Conservation (phyloP, 1,139 yeast genomes). For the Diutina catenulata region DNA sequence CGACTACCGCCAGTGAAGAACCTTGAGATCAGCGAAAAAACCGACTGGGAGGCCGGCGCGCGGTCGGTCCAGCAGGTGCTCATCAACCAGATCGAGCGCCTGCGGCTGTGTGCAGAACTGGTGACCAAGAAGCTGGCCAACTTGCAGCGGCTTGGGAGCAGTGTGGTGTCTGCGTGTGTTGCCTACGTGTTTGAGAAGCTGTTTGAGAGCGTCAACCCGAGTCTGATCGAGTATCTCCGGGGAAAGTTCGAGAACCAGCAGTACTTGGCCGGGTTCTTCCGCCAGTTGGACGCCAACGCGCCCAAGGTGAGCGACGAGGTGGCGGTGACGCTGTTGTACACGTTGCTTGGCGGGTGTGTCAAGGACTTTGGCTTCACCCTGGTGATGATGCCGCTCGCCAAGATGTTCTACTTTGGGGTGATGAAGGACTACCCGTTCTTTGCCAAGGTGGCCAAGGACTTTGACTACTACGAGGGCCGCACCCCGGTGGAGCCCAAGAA, state of each 20-base stretch:
- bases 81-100: constrained; percentile 1
- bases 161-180: background rate
- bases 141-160: background rate
- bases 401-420: constrained; percentile 53
- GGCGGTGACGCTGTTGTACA: constrained; percentile 25
- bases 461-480: constrained; percentile 8
- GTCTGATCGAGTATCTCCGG: constrained; percentile 46
- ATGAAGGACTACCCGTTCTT: constrained; percentile 52
- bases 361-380: constrained; percentile 74
- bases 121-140: constrained; percentile 5
- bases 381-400: constrained; percentile 50
- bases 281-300: constrained; percentile 32
- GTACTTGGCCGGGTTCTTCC: constrained; percentile 36
- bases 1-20: background rate
- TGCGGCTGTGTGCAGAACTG: constrained; percentile 5
- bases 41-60: background rate
- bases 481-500: too few relatives aligned
- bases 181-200: constrained; percentile 50
- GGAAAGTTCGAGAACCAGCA: constrained; percentile 34
- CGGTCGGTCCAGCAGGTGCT: background rate
- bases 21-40: background rate
- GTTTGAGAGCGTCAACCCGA: constrained; percentile 13
- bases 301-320: constrained; percentile 2
- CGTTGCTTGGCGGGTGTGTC: constrained; percentile 57
- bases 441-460: constrained; percentile 30